Conservation (phyloP, 2,329 filamentous ascomycete species). For the Aspergillus spinulosporus region DNA sequence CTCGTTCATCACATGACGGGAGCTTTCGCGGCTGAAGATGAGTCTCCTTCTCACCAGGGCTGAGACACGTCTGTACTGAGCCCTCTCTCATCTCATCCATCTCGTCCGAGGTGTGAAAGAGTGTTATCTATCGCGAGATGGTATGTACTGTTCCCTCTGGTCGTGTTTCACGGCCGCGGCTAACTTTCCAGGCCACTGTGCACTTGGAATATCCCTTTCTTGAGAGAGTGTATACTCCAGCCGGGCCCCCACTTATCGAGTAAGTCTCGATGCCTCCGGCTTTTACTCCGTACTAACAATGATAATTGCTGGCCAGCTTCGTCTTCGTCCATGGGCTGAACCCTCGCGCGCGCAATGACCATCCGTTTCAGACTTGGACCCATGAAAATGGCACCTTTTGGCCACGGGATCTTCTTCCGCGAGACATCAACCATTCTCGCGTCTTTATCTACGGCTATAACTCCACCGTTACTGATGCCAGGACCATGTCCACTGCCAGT, state of each 20-base stretch:
- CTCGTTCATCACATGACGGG: conserved; percentile 12
- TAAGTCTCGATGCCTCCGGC: conserved; percentile 13
- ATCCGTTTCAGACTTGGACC: conserved; percentile 37
- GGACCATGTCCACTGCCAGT: conserved; percentile 36
- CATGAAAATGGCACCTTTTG: conserved; percentile 31
- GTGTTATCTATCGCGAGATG: conserved; percentile 7
- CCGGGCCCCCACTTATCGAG: conserved; percentile 30
- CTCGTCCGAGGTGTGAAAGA: background rate
- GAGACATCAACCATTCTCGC: conserved; percentile 32
- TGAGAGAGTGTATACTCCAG: conserved; percentile 30
- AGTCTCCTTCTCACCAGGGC: conserved; percentile 1
- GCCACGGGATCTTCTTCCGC: conserved; percentile 27
- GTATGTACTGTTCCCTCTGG: conserved; percentile 6
- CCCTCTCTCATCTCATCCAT: background rate
- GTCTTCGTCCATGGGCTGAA: conserved; percentile 37
- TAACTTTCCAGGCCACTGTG: conserved; percentile 17
- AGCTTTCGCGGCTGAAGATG: conserved; percentile 8
- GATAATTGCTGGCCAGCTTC: conserved; percentile 20
- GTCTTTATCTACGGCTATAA: conserved; percentile 38
- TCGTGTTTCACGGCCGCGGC: background rate
- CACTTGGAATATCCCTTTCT: conserved; percentile 34
- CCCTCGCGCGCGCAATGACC: conserved; percentile 32
- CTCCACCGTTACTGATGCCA: conserved; percentile 32
- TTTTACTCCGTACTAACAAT: background rate
- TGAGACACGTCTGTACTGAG: background rate